Conservation (phyloP, 1,284 basidiomycete species). For the Malassezia psittaci region DNA sequence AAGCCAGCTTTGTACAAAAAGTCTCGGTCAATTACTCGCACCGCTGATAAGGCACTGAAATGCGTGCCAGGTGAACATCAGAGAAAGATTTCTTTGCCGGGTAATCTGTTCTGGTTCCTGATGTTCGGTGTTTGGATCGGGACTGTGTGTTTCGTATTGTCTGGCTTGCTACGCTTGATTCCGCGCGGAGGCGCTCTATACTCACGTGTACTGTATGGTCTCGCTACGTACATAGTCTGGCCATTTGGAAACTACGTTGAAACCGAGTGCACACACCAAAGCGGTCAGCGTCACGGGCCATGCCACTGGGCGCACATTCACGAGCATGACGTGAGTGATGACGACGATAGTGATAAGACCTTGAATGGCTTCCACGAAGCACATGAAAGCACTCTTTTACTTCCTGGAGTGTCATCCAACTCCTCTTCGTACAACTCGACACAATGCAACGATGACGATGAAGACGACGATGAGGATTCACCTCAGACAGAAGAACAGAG, state of each 20-base stretch:
- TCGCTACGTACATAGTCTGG: slow-evolving; percentile 95
- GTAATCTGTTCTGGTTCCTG: slow-evolving; percentile 77
- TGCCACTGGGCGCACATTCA: slow-evolving; percentile 5
- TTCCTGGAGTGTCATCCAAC: not conserved
- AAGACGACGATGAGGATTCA: slow-evolving; percentile 10
- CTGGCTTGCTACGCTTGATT: slow-evolving; percentile 61
- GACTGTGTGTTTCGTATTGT: slow-evolving; percentile 59
- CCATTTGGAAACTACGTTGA: slow-evolving; percentile 99
- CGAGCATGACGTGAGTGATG: slow-evolving; percentile 15
- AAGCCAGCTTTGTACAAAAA: slow-evolving; percentile 99
- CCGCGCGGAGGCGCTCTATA: slow-evolving; percentile 72
- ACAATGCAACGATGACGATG: slow-evolving; percentile 2
- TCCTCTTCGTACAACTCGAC: slow-evolving; percentile 1
- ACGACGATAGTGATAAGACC: slow-evolving; percentile 4
- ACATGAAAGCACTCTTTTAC: slow-evolving; percentile 12
- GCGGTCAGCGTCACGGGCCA: slow-evolving; percentile 26
- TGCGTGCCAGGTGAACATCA: slow-evolving; percentile 80
- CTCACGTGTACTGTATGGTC: slow-evolving; percentile 73
- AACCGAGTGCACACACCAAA: slow-evolving; percentile 53
- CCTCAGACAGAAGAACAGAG: slow-evolving; percentile 24
- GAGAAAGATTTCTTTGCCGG: slow-evolving; percentile 76
- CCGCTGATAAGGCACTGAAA: slow-evolving; percentile 88
- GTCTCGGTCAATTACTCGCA: slow-evolving; percentile 84
- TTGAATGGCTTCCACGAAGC: not conserved
- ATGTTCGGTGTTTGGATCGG: slow-evolving; percentile 79